A percentile compares a stretch with the other conserved stretches of the same genome.
Evolutionary conservation across 2,329 filamentous ascomycete species (phyloP).

Genomic region (Stagonosporopsis chrysanthemi): DNA sequence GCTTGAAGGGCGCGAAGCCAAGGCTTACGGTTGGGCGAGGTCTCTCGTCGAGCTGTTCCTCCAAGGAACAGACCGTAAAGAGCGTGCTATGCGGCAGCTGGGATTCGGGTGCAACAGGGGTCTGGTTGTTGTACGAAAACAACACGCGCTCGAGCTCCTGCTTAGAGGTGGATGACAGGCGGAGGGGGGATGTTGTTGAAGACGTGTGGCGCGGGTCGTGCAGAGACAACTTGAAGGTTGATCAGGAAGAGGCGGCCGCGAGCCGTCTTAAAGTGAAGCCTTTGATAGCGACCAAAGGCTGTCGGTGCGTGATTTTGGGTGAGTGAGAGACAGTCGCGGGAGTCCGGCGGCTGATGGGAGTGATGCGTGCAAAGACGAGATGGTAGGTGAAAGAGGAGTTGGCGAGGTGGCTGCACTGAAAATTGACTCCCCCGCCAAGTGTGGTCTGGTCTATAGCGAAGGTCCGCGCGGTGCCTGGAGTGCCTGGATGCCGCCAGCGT

Average conservation of each 20-base stretch:
- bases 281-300: constrained; percentile 54
- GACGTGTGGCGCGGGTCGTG: constrained; percentile 56
- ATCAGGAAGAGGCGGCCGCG: constrained; percentile 50
- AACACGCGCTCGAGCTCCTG: constrained; percentile 52
- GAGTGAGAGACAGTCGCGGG: constrained; percentile 22
- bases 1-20: constrained; percentile 92
- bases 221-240: constrained; percentile 57
- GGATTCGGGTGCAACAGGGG: constrained; percentile 67
- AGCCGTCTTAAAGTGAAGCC: constrained; percentile 55
- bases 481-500: constrained; percentile 14
- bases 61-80: constrained; percentile 95
- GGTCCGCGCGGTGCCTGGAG: constrained; percentile 15
- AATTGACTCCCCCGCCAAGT: constrained; percentile 21
- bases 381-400: constrained; percentile 11
- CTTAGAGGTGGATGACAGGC: constrained; percentile 45
- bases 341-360: constrained; percentile 13
- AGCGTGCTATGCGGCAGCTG: constrained; percentile 99
- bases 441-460: constrained; percentile 3
- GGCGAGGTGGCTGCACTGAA: constrained; percentile 17
- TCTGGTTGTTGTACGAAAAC: constrained; percentile 53
- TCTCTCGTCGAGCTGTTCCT: constrained; percentile 97
- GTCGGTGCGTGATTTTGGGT: constrained; percentile 27
- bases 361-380: constrained; percentile 18
- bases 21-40: constrained; percentile 85
- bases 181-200: constrained; percentile 60